Evolutionary conservation across 768 basidiomycete genomes (phyloP).

Genomic region (Boletus eberwhitei): DNA sequence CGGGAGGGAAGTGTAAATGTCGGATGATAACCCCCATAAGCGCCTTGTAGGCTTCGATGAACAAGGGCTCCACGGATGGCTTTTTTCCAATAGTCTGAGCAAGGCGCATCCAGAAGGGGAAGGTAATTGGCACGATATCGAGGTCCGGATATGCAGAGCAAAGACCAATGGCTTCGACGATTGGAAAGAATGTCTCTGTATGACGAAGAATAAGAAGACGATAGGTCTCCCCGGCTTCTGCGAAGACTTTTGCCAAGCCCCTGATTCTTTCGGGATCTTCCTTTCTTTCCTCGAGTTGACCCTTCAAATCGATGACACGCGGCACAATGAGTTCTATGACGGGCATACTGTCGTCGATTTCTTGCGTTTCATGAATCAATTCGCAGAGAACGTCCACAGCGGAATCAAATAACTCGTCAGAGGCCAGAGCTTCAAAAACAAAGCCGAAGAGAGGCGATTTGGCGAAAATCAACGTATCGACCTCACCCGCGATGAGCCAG

Average conservation of each 20-base stretch:
- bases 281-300: constrained; percentile 52
- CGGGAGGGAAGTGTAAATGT: constrained; percentile 89
- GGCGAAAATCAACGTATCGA: constrained; percentile 58
- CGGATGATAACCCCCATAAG: constrained; percentile 84
- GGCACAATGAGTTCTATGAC: constrained; percentile 88
- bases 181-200: constrained; percentile 88
- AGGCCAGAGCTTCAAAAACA: constrained; percentile 79
- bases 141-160: constrained; percentile 92
- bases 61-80: constrained; percentile 65
- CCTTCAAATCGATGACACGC: constrained; percentile 70
- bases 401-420: constrained; percentile 86
- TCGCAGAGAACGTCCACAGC: constrained; percentile 93
- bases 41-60: constrained; percentile 77
- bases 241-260: constrained; percentile 87
- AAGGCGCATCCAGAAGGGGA: constrained; percentile 97
- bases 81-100: constrained; percentile 86
- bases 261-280: constrained; percentile 87
- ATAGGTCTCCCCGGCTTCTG: constrained; percentile 98
- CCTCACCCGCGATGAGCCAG: constrained; percentile 89
- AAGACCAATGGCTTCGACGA: constrained; percentile 91
- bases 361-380: constrained; percentile 96
- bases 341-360: constrained; percentile 89
- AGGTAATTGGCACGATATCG: constrained; percentile 96
- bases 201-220: constrained; percentile 84
- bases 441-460: constrained; percentile 77